Base-by-base conservation (phyloP, 352 stramenopile species). In the Globisporangium cederbergense region DNA sequence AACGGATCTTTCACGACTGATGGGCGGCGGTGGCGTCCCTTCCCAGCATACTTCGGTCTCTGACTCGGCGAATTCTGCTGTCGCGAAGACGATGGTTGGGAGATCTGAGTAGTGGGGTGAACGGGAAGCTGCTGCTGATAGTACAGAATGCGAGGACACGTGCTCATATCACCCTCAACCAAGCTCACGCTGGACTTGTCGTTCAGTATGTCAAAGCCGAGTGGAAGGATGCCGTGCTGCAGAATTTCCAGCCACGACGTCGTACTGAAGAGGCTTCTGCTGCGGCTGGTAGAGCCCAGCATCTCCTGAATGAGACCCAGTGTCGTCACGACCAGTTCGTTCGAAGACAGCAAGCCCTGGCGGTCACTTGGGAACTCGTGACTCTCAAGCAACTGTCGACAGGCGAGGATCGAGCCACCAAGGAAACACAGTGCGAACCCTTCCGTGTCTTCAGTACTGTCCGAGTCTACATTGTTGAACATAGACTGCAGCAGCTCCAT, bases 1-100 rank as follows among this genome's bases (percentile, higher is more conserved):
- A 86, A 58, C 20, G 79, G 79, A 25, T 92, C 81, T 64, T 86
- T 90, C 49, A 83, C 77, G 5, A 78, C 71, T 11, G 77, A 89
- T 45, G 83, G 70, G 7, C 79, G 73, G 3, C 80, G 72, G 2
- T 76, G 76, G 34, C 75, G 74, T 58, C 52, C 40, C 10, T 34
- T 22, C 2, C 10, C 50, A 3, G 50, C 28, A n/a, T 46, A 16
- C 10, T 47, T 22, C 5, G 28, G 32, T 30, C 30, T 42, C 11
- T 30, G 38, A 9, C 2, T 60, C 62, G 18, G 62, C 9, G 8
- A 58, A 36, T 28, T 53, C 7, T 47, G 30, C n/a, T 20, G 38
- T 11, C 30, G 28, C 46, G 25, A 4, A 22, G 13, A 25, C 13
- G 58, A 61, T 10, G 32, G 7, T 40, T 20, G 11, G 14, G 36